Base-by-base conservation (phyloP, 192 early-diverging fungal species). In the Lunasporangiospora selenospora region DNA sequence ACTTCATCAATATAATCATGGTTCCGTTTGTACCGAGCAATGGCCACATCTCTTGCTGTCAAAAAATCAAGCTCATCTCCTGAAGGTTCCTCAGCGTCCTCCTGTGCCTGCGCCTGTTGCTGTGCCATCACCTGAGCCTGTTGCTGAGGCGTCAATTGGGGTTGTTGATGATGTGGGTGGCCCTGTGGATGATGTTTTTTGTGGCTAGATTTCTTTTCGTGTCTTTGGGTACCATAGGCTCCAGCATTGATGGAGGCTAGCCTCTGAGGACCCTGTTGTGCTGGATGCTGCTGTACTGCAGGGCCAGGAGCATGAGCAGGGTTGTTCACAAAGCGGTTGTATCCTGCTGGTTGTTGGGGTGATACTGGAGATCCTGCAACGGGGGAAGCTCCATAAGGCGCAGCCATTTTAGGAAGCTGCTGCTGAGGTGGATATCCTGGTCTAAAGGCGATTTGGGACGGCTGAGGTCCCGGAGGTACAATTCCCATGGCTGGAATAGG, bases 1-100 rank as follows among this genome's bases (percentile, higher is more conserved):
- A 88, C 83, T 33, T 88, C 87, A 11, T 83, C 81, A 34, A 88
- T 54, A 42, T 84, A 88, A 31, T 88, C 87, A 30, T 88, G 87
- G 29, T 87, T 85, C 11, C 85, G 77, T 53, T 83, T 84, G 42
- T 84, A 88, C 29, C 87, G 65, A 32, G 81, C 82, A 62, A 88
- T 85, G 27, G 87, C 79, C n/a, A 88, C 76, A 51, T 88, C 87
- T 47, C 76, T 67, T 5, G 86, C 55, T 19, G 82, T 81, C 38
- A 87, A 65, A 51, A 81, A 70, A 39, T 88, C 87, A 34, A 87
- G 53, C 45, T 85, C 87, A 46, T 88, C 87, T 31, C 84, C 84
- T 2, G 84, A 86, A 26, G 82, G 80, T 30, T 86, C 84, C 44
- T 86, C 82, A n/a, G 59, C 67, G 36, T 83, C 84, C 38, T 86